Evolutionary conservation across 768 basidiomycete species (phyloP).

Genomic region (Tephrocybe sp.): DNA sequence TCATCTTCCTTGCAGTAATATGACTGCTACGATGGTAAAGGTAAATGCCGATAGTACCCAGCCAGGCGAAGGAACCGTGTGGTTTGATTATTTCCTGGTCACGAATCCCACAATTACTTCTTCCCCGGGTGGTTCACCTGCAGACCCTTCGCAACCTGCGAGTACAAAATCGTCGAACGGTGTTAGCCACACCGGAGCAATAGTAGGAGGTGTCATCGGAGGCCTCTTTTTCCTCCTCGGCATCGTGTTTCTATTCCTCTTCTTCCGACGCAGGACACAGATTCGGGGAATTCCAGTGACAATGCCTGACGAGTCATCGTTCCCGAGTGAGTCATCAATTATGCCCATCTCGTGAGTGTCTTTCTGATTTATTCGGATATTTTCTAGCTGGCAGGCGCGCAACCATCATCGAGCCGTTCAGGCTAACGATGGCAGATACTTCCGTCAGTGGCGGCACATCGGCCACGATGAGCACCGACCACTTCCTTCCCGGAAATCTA

Average conservation of each 20-base stretch:
- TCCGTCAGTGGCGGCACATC: background rate
- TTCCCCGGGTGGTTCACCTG: slow-evolving; percentile 7
- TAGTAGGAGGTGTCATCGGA: slow-evolving; percentile 32
- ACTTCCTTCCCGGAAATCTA: slow-evolving; percentile 1
- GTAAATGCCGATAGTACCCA: slow-evolving; percentile 23
- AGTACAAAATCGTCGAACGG: background rate
- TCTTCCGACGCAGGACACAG: slow-evolving; percentile 21
- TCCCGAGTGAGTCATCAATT: background rate
- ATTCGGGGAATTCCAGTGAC: background rate
- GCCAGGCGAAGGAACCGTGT: slow-evolving; percentile 38
- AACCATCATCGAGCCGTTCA: slow-evolving; percentile 11
- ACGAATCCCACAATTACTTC: slow-evolving; percentile 23
- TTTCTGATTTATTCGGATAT: background rate
- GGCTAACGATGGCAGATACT: slow-evolving; percentile 6
- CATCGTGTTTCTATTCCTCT: slow-evolving; percentile 16
- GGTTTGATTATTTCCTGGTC: slow-evolving; percentile 42
- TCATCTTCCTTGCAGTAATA: slow-evolving; percentile 18
- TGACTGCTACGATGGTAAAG: slow-evolving; percentile 35
- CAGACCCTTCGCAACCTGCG: slow-evolving; percentile 7
- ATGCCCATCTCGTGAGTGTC: no score
- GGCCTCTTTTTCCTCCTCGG: slow-evolving; percentile 22
- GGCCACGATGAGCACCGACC: background rate
- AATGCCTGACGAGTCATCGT: background rate
- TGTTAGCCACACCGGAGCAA: slow-evolving; percentile 19
- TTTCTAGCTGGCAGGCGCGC: background rate